phyloP scores from a whole-genome alignment of 2,329 filamentous ascomycete genomes.

The Penicillium concentricum region DNA sequence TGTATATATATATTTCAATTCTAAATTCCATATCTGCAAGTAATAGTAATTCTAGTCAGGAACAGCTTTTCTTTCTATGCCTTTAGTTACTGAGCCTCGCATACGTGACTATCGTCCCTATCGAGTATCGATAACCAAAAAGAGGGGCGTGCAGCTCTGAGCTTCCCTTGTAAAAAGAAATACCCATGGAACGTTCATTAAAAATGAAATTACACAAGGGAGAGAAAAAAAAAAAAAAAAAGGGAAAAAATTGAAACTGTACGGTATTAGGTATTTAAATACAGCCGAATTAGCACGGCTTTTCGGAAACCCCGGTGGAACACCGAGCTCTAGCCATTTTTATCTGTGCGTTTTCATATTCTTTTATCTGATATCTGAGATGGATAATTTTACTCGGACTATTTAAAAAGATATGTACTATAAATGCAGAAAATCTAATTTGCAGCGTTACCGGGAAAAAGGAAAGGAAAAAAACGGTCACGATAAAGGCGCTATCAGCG shows the following conservation, averaged over 20 bases:
- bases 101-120: slow-evolving; percentile 7
- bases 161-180: slow-evolving; percentile 3
- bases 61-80: background rate
- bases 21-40: background rate
- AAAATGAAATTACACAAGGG: background rate
- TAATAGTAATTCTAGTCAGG: background rate
- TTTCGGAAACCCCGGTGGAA: slow-evolving; percentile 21
- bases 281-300: slow-evolving; percentile 6
- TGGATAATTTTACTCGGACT: background rate
- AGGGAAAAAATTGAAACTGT: background rate
- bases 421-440: background rate
- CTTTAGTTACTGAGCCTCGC: background rate
- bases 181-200: slow-evolving; percentile 1
- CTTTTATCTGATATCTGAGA: background rate
- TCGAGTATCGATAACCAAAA: slow-evolving; percentile 10
- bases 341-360: background rate
- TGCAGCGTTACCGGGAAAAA: background rate
- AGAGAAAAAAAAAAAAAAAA: no score
- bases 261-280: slow-evolving; percentile 7
- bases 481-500: slow-evolving; percentile 28
- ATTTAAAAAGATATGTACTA: background rate
- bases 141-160: slow-evolving; percentile 7
- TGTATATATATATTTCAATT: background rate
- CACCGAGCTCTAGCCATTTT: slow-evolving; percentile 10
- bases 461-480: background rate